Conservation (phyloP, 1,284 basidiomycete genomes). For the Coniophora puteana region DNA sequence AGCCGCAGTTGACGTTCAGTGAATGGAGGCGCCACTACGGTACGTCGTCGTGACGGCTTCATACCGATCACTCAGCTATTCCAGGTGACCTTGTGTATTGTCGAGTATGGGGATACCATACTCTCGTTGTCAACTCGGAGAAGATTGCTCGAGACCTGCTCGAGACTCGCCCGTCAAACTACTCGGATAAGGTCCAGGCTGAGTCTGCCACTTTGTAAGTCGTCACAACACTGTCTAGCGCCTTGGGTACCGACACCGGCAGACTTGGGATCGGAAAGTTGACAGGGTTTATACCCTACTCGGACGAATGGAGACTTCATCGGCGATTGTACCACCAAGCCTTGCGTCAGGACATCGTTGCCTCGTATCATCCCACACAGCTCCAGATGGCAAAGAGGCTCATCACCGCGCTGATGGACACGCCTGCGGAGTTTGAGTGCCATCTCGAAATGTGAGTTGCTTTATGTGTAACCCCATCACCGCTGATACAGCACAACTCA, state of each 20-base stretch:
- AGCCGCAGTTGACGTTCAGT: constrained; percentile 25
- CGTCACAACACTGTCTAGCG: too few relatives aligned
- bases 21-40: constrained; percentile 21
- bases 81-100: constrained; percentile 24
- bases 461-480: neutral
- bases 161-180: constrained; percentile 25
- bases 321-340: constrained; percentile 25
- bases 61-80: neutral
- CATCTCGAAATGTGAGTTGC: constrained; percentile 25
- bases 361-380: constrained; percentile 19
- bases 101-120: constrained; percentile 23
- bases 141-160: constrained; percentile 23
- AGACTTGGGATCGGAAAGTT: constrained; percentile 29
- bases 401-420: constrained; percentile 20
- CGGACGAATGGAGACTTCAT: constrained; percentile 26
- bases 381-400: constrained; percentile 23
- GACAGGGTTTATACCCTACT: constrained; percentile 24
- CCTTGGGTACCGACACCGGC: too few relatives aligned
- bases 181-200: constrained; percentile 18
- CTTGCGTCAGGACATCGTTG: constrained; percentile 19
- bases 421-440: constrained; percentile 12
- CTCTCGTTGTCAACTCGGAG: constrained; percentile 25
- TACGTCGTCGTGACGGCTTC: neutral
- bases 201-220: neutral
- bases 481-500: constrained; percentile 3